Evolutionary conservation across 1,284 basidiomycete species (phyloP), one percentile per base, ranked within the genome.

Genomic region (Lignosus rhinocerotis): DNA sequence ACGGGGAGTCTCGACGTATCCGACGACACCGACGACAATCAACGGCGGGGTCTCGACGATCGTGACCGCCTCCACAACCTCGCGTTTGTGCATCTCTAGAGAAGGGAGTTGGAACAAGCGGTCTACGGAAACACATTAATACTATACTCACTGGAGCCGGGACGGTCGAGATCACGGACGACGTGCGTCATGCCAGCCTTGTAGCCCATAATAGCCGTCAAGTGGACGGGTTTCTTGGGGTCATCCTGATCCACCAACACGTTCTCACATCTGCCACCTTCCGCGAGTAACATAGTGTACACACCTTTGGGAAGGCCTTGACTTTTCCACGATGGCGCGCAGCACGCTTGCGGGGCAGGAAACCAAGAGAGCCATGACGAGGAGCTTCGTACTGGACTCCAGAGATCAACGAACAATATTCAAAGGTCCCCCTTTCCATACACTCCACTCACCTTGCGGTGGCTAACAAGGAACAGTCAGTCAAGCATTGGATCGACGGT

Each of bases 101-200:
- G 25, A 42, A 52, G 60, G 9, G 8, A 19, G 14, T 5, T 31
- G 36, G 52, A 58, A 59, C 30, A 53, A 59, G 33, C 31, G n/a
- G 32, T 43, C 32, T 17, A 36, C 45, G 17, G 47, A 10, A 17
- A 2, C 25, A 34, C 31, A 48, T 38, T 58, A 66, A 62, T 55
- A 64, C 34, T 61, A 59, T 59, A 83, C 93, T 72, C 72, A 95
- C 93, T 96, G 73, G 95, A 98, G 69, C 96, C 97, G 58, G 96
- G 96, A 77, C 96, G 93, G 82, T 99, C 97, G 71, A 99, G 93
- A 76, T 99, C 97, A 76, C 97, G 94, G 65, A 99, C 96, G 72
- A 99, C 86, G 78, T 99, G 97, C 80, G 95, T 98, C 97, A 99
- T 99, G 74, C 97, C 97, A 69, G 96, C 97, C 88, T 99, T 99